Percentiles rank a stretch among this genome's conserved stretches.
Conservation (phyloP, 202 grass and related monocot species). For the Musa balbisiana region DNA sequence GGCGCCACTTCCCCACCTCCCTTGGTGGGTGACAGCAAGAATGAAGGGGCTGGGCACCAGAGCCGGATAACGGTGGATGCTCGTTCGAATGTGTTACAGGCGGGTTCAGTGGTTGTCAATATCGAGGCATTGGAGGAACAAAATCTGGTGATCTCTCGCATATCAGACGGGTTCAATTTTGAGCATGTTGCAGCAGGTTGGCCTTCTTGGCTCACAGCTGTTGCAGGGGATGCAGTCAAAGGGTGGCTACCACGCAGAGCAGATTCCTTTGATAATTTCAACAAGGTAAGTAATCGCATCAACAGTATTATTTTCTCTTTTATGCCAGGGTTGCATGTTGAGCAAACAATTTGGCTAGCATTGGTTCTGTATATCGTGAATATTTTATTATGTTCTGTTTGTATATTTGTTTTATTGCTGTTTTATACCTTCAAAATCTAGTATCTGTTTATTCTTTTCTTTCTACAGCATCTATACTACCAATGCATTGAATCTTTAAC, state of each 20-base stretch:
- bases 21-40: not conserved
- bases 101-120: not conserved
- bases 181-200: slow-evolving; percentile 18
- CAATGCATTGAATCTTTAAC: not conserved
- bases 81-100: not conserved
- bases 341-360: not conserved
- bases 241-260: slow-evolving; percentile 16
- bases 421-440: not conserved
- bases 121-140: not conserved
- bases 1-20: not conserved
- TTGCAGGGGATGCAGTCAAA: slow-evolving; percentile 16
- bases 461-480: not conserved
- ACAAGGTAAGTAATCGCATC: not conserved
- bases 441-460: not conserved
- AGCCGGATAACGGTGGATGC: not conserved
- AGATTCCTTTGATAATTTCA: slow-evolving; percentile 21
- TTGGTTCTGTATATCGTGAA: not conserved
- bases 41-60: not conserved
- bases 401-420: not conserved
- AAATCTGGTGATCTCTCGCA: not conserved
- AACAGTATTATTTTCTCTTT: not conserved
- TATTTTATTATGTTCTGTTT: not conserved
- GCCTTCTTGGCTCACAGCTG: slow-evolving; percentile 20
- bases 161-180: slow-evolving; percentile 7
- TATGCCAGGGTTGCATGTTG: not conserved